Evolutionary conservation across 805 yeast genomes (phyloP).

Genomic region (Hanseniaspora jakobsenii): DNA sequence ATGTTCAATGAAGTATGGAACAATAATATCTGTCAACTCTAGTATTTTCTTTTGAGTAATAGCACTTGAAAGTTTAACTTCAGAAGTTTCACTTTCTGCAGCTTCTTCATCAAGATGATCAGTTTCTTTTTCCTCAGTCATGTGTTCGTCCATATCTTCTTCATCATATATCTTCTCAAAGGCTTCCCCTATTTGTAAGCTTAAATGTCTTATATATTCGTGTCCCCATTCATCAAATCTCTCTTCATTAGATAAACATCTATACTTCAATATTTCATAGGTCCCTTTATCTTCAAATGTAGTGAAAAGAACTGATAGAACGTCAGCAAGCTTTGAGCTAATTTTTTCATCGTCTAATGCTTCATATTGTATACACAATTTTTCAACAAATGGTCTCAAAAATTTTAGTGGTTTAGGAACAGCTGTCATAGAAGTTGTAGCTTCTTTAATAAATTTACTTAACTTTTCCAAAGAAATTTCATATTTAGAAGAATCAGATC

Average conservation of each 20-base stretch:
- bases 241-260: conserved; percentile 48
- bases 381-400: conserved; percentile 71
- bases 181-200: conserved; percentile 86
- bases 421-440: conserved; percentile 98
- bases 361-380: conserved; percentile 52
- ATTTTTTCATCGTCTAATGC: conserved; percentile 43
- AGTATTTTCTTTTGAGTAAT: conserved; percentile 37
- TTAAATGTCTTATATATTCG: conserved; percentile 91
- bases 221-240: conserved; percentile 89
- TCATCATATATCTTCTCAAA: conserved; percentile 42
- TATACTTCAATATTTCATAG: conserved; percentile 66
- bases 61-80: conserved; percentile 17
- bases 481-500: conserved; percentile 38
- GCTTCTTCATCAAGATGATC: background rate
- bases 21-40: conserved; percentile 59
- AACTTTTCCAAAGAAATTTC: conserved; percentile 52
- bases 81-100: conserved; percentile 17
- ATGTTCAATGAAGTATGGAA: conserved; percentile 81
- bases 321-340: conserved; percentile 62
- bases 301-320: conserved; percentile 88
- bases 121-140: conserved; percentile 17
- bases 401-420: conserved; percentile 97
- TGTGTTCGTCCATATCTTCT: conserved; percentile 13
- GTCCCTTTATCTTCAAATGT: conserved; percentile 75
- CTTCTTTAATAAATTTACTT: conserved; percentile 70